phyloP scores from a whole-genome alignment of 2,329 filamentous ascomycete genomes.

The Grosmannia penicillata region DNA sequence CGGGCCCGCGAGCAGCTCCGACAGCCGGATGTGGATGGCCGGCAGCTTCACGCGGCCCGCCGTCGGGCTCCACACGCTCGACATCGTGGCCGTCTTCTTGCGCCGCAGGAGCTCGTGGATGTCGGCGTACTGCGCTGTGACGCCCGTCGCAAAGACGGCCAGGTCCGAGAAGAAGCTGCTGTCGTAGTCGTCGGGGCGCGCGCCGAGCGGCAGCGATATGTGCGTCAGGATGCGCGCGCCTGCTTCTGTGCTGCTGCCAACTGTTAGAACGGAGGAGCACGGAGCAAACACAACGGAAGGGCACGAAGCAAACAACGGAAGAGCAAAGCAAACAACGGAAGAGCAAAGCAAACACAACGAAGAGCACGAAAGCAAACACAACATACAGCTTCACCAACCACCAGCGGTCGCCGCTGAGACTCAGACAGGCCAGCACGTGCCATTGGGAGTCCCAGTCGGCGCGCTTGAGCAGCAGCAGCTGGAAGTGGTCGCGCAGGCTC shows the following conservation, averaged over 20 bases:
- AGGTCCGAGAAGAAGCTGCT: constrained; percentile 37
- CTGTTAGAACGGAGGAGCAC: not conserved
- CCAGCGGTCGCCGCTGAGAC: constrained; percentile 63
- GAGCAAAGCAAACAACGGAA: not conserved
- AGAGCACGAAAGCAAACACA: constrained; percentile 24
- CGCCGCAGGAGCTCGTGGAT: constrained; percentile 30
- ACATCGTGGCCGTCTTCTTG: constrained; percentile 23
- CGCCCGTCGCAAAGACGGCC: constrained; percentile 31
- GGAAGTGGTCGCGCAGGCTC: constrained; percentile 48
- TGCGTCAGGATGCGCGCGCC: constrained; percentile 10
- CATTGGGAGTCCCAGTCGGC: constrained; percentile 58
- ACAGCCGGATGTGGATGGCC: constrained; percentile 31
- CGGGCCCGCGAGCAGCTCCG: constrained; percentile 20
- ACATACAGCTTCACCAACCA: constrained; percentile 55
- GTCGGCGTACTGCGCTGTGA: constrained; percentile 36
- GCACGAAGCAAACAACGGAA: constrained; percentile 17
- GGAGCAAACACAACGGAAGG: constrained; percentile 25
- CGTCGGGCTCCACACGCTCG: constrained; percentile 18
- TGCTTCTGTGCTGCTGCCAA: constrained; percentile 4
- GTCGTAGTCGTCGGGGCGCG: constrained; percentile 27
- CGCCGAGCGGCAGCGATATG: constrained; percentile 12
- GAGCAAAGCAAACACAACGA: constrained; percentile 13
- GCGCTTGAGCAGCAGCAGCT: constrained; percentile 54
- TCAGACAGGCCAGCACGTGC: constrained; percentile 57
- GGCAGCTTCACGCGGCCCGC: constrained; percentile 31